Percentiles rank a stretch among this genome's conserved stretches.
Evolutionary conservation across 352 stramenopile genomes (phyloP).

Genomic region (Thraustochytrium sp.): DNA sequence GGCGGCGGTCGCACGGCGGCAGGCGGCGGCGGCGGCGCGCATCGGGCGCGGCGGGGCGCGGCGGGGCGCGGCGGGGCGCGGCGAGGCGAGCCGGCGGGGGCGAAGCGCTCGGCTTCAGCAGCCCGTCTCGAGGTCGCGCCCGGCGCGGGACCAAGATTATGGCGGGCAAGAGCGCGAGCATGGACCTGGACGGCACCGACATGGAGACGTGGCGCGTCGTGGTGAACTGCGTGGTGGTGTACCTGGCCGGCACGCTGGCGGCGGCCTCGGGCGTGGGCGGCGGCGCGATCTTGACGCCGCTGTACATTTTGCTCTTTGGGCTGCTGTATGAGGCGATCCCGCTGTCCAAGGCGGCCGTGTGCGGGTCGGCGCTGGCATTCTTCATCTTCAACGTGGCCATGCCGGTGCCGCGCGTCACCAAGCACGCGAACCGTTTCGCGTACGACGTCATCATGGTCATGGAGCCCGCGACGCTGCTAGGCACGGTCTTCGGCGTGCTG

Average conservation of each 20-base stretch:
- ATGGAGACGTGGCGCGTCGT: background rate
- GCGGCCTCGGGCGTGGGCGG: constrained; percentile 9
- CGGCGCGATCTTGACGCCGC: constrained; percentile 18
- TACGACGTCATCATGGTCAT: constrained; percentile 46
- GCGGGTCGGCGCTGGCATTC: constrained; percentile 32
- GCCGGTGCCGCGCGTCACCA: constrained; percentile 9
- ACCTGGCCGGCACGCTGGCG: background rate
- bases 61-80: too few relatives aligned
- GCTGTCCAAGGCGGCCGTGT: constrained; percentile 41
- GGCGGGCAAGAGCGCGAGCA: too few relatives aligned
- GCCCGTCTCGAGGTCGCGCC: too few relatives aligned
- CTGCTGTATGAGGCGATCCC: constrained; percentile 46
- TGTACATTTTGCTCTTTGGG: constrained; percentile 41
- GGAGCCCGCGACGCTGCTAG: constrained; percentile 40
- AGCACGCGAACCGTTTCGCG: constrained; percentile 41
- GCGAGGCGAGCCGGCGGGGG: too few relatives aligned
- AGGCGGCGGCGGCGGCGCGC: too few relatives aligned
- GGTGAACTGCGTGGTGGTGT: constrained; percentile 9
- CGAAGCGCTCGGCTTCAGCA: too few relatives aligned
- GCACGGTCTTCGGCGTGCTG: constrained; percentile 42
- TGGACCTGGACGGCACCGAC: background rate
- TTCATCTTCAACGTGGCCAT: constrained; percentile 29
- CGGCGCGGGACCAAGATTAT: too few relatives aligned
- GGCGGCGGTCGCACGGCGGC: too few relatives aligned
- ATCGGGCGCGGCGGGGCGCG: too few relatives aligned